Evolutionary conservation across 768 basidiomycete species (phyloP), one percentile per base, ranked within the genome.

Genomic region (Trichaptum fuscoviolaceum): DNA sequence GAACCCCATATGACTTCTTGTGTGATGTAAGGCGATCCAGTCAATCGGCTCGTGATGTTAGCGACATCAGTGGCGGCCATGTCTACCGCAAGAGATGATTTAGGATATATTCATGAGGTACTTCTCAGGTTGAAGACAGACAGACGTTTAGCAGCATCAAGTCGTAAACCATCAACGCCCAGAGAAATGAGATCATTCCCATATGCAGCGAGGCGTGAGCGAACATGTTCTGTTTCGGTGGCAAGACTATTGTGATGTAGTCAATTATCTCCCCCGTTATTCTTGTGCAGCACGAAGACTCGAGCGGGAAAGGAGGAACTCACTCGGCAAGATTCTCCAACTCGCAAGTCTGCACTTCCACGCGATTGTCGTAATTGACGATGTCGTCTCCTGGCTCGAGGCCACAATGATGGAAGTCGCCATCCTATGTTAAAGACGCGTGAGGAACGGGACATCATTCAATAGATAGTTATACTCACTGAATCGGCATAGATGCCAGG

Each of bases 371-470:
- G 66, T 83, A 91, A 71, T 88, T 80, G 12, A 81, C 82, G 64
- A 89, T 87, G 65, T 82, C 77, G 69, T 88, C 82, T 1, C 72
- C 73, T 0, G 83, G 74, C 62, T 83, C 81, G 30, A 85, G 76
- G 3, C 87, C 85, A 69, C 87, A 89, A 71, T 88, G 83, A 68
- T 90, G 87, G 74, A 89, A 89, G 72, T 88, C 79, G 77, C 82
- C 58, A 26, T 68, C 65, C 62, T 27, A 8, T 8, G 72, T 62
- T 63, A 75, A 76, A 35, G 63, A 25, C 20, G n/a, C 67, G 27
- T 25, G 17, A 23, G 35, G 24, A 52, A n/a, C 20, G 36, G 9
- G 17, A 58, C 18, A 7, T 10, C 2, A 24, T 62, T 25, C 12
- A 63, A 8, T 8, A 27, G 25, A 57, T 9, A 15, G 18, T 1